Percentiles rank a stretch among this genome's conserved stretches.
Conservation (phyloP, 495 filamentous ascomycete species). For the Echria macrotheca region DNA sequence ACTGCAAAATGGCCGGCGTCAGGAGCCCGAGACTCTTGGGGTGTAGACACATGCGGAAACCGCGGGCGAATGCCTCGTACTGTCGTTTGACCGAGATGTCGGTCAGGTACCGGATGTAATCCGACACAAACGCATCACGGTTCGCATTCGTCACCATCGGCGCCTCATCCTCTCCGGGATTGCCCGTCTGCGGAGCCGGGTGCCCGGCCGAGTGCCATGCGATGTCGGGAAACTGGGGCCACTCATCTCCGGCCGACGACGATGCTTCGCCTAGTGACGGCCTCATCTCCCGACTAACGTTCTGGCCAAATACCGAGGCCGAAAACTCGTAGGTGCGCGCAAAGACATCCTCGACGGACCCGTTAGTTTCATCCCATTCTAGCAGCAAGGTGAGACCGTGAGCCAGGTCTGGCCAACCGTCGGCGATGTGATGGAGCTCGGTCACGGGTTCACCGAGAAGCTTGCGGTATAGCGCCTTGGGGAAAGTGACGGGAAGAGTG, state of each 20-base stretch:
- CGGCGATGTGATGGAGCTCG: constrained; percentile 66
- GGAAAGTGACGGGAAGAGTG: constrained; percentile 83
- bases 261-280: neutral
- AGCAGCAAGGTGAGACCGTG: constrained; percentile 66
- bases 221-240: constrained; percentile 37
- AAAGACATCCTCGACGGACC: constrained; percentile 76
- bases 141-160: constrained; percentile 69
- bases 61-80: constrained; percentile 70
- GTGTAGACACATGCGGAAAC: constrained; percentile 75
- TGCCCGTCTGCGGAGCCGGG: constrained; percentile 26
- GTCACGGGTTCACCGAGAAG: constrained; percentile 62
- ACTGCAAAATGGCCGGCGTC: constrained; percentile 62
- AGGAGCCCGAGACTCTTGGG: constrained; percentile 65
- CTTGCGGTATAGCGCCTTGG: constrained; percentile 74
- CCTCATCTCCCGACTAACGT: constrained; percentile 46
- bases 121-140: constrained; percentile 69
- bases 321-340: constrained; percentile 79
- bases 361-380: constrained; percentile 66
- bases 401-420: constrained; percentile 80
- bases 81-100: constrained; percentile 71
- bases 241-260: constrained; percentile 11
- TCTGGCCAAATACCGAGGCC: constrained; percentile 60
- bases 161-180: constrained; percentile 42
- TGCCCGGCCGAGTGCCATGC: constrained; percentile 7
- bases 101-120: constrained; percentile 84